These are phyloP conservation scores for Pseudogymnoascus sp. DNA, from an alignment of 2,329 filamentous ascomycete genomes.

Conservation along the genomic window DNA sequence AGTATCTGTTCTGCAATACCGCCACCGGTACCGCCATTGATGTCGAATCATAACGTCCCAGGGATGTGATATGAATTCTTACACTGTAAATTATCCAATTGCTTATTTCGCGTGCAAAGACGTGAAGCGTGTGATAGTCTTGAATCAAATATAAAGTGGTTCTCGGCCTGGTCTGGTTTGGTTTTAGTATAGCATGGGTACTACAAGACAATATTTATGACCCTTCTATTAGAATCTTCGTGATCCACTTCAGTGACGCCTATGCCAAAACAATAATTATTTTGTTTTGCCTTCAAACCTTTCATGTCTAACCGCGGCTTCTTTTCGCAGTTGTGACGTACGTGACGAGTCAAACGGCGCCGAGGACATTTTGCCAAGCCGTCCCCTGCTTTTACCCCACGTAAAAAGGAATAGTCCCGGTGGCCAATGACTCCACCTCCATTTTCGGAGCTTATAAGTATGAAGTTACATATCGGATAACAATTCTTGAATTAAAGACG, in stretches of 20 bases:
- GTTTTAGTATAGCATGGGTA: not conserved
- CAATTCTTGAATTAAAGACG: conserved; percentile 1
- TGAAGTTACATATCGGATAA: not conserved
- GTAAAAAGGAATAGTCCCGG: conserved; percentile 6
- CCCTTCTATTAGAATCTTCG: not conserved
- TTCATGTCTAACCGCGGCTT: not conserved
- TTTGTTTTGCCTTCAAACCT: not conserved
- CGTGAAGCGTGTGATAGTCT: not conserved
- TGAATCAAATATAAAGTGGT: not conserved
- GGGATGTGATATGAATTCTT: conserved; percentile 12
- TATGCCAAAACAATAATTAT: not conserved
- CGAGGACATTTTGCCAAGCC: conserved; percentile 1
- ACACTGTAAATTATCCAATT: conserved; percentile 1
- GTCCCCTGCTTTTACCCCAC: conserved; percentile 7
- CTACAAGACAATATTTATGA: conserved; percentile 1
- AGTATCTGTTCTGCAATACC: conserved; percentile 21
- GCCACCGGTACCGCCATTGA: conserved; percentile 13
- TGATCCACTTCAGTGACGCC: not conserved
- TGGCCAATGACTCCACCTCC: conserved; percentile 8
- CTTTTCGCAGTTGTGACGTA: not conserved
- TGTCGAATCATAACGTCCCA: not conserved
- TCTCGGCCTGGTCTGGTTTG: not conserved
- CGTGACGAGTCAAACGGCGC: not conserved
- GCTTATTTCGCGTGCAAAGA: not conserved
- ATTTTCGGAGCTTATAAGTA: conserved; percentile 8